Base-by-base conservation (phyloP, 768 basidiomycete species). In the Xerocomus spinulosus region DNA sequence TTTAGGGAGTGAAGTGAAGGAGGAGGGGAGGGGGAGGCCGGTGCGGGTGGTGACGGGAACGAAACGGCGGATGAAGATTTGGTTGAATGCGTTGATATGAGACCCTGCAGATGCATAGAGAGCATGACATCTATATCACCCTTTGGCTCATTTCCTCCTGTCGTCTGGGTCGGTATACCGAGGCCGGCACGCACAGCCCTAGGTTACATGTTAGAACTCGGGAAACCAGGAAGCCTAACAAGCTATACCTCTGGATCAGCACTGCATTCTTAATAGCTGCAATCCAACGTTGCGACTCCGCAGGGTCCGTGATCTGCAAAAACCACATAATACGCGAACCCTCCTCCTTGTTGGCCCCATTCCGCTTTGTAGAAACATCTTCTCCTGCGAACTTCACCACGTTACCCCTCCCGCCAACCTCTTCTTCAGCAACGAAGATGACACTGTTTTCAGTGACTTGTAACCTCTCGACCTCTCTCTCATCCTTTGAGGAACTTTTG, bases 61-160 rank as follows among this genome's bases (percentile, higher is more conserved):
- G 42, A 46, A 18, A 39, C 46, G 18, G 49, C 41, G 44, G 42
- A 36, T 20, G 47, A 55, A 18, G 46, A 28, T 43, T 56, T 52
- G 23, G 36, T 37, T 34, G 52, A 45, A 34, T 63, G 44, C 66
- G 64, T 23, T 71, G 71, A 24, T 71, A 70, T 53, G 73, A 69
- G 44, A n/a, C 78, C 81, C 55, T 87, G 85, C 26, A 80, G 73
- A 40, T 82, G 82, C 74, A 90, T 87, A 25, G 85, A 83, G 29
- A 90, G 73, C 79, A 88, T 85, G 39, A 89, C 87, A 60, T 90
- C 87, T 71, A 90, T 79, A 59, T 90, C 87, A 6, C 87, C 87
- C 38, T 81, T 74, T 18, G 85, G 86, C 51, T 87, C 87, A 23
- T 76, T 68, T 14, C 69, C 71, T 18, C 73, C 69, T 3, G 69